phyloP scores from a whole-genome alignment of 1,139 yeast species.

The Blastobotrys serpentis region DNA sequence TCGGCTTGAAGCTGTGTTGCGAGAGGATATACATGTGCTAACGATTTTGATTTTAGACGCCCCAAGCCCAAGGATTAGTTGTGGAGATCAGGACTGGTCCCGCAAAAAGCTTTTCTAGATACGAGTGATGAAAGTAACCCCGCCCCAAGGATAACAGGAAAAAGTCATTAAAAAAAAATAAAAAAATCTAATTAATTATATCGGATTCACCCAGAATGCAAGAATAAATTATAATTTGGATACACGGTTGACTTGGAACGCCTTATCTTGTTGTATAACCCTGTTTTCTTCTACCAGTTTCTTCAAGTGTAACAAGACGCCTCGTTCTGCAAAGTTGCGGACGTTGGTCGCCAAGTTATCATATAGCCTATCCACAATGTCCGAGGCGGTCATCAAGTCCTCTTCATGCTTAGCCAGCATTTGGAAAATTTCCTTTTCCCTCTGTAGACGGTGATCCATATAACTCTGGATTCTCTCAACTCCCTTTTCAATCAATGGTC shows the following conservation, averaged over 20 bases:
- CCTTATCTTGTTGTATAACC: constrained; percentile 19
- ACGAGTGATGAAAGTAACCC: constrained; percentile 9
- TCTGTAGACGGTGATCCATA: constrained; percentile 38
- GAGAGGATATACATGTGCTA: too few relatives aligned
- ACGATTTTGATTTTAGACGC: constrained; percentile 6
- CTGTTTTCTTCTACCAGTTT: constrained; percentile 34
- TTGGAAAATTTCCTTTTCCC: constrained; percentile 38
- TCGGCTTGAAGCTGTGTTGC: too few relatives aligned
- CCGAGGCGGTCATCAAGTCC: constrained; percentile 23
- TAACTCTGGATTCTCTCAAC: constrained; percentile 35
- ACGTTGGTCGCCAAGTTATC: constrained; percentile 32
- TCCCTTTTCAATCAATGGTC: constrained; percentile 38
- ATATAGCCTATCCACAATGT: constrained; percentile 35
- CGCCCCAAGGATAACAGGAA: too few relatives aligned
- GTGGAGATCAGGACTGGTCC: not conserved
- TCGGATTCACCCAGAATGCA: constrained; percentile 1
- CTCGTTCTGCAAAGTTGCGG: constrained; percentile 36
- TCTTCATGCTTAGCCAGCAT: constrained; percentile 23
- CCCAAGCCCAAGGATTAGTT: constrained; percentile 8
- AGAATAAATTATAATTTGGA: constrained; percentile 12
- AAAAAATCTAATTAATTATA: not conserved
- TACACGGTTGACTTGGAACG: constrained; percentile 17
- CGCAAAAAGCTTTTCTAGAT: constrained; percentile 3
- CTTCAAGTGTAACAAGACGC: constrained; percentile 36
- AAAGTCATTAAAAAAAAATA: not conserved